Evolutionary conservation across 2,329 filamentous ascomycete species (phyloP), one percentile per base, ranked within the genome.

Genomic region (Tolypocladium amazonense): DNA sequence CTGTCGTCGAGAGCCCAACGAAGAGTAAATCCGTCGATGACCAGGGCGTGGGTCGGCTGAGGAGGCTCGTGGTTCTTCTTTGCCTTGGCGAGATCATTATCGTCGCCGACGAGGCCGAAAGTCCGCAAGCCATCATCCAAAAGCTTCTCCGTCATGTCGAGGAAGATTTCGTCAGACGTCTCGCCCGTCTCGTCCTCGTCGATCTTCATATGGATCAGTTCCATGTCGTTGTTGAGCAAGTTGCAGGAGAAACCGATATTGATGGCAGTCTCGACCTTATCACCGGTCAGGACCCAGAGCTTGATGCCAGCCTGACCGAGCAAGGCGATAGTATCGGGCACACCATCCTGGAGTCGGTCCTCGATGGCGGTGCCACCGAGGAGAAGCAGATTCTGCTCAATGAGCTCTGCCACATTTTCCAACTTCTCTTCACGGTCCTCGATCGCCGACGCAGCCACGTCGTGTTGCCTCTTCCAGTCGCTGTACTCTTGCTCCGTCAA

Each of bases 161-260:
- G 66, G 60, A 81, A 81, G 14, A 72, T 69, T 0, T 82, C 79
- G 33, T 82, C 77, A 0, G 72, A 62, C 0, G 76, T 75, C 27
- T 77, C 68, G 20, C 82, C 76, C 12, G 76, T 70, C 62, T 87
- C 82, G 59, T 92, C 88, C 64, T 96, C 90, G 1, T 89, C 84
- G 37, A 94, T 82, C 70, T 95, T 95, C 66, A 99, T 81, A 56
- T 96, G 85, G 64, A 99, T 89, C 62, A 99, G 79, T 66, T 99
- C 94, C 94, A 99, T 97, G 66, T 96, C 90, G 73, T 97, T 99
- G 75, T 93, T 92, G 59, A 99, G 83, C 38, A 99, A 81, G 67
- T 99, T 99, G 79, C 95, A 99, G 14, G 95, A 99, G 75, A 97
- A 99, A 2, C 94, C 94, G 70, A 99, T 99, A 76, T 99, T 99